These are phyloP conservation scores for Microbotryum silenes-acaulis DNA, from an alignment of 1,284 basidiomycete genomes.

Conservation along the genomic window DNA sequence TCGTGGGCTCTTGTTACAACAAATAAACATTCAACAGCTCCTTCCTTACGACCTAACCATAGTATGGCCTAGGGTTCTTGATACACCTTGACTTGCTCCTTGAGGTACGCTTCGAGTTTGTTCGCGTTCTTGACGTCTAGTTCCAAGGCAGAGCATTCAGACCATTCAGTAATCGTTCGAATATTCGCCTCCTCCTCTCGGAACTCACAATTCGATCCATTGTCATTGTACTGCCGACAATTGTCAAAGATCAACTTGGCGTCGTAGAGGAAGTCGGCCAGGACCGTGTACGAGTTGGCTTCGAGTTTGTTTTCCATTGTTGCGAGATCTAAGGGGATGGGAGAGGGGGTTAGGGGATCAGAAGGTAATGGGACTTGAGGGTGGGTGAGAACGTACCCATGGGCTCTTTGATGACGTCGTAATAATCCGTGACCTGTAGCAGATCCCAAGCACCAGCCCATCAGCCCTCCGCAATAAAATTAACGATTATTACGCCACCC, in stretches of 20 bases:
- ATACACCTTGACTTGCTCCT: slow-evolving; percentile 34
- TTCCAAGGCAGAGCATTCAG: no score
- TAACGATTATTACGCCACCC: no score
- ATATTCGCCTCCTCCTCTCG: no score
- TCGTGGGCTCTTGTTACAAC: no score
- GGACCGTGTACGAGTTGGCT: slow-evolving; percentile 59
- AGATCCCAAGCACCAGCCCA: not conserved
- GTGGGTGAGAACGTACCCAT: slow-evolving; percentile 62
- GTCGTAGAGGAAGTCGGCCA: slow-evolving; percentile 74
- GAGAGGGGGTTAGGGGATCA: not conserved
- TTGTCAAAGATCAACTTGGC: slow-evolving; percentile 83
- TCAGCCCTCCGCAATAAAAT: not conserved
- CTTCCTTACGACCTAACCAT: no score
- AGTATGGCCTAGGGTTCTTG: no score
- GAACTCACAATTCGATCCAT: slow-evolving; percentile 57
- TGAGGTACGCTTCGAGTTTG: slow-evolving; percentile 57
- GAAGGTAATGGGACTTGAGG: not conserved
- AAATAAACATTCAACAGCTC: no score
- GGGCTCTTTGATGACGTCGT: slow-evolving; percentile 74
- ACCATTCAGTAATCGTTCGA: no score
- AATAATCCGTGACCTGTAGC: slow-evolving; percentile 62
- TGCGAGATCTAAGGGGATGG: slow-evolving; percentile 57
- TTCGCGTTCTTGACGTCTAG: slow-evolving; percentile 69
- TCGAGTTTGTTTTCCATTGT: slow-evolving; percentile 93
- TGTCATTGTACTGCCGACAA: slow-evolving; percentile 81